Evolutionary conservation across 495 filamentous ascomycete species (phyloP), one percentile per base, ranked within the genome.

Genomic region (Podospora comata): DNA sequence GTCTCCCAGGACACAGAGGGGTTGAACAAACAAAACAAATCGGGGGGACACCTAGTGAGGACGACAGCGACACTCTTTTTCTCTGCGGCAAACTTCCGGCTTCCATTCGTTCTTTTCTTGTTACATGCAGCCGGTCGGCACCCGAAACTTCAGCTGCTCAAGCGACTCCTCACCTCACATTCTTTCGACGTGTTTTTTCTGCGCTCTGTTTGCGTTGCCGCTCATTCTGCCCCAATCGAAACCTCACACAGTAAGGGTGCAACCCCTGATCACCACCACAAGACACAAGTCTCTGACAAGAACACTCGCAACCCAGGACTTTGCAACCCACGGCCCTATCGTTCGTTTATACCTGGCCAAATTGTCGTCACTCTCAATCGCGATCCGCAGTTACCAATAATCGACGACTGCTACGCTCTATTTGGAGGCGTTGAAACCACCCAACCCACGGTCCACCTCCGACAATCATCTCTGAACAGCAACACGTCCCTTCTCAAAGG

Each of bases 181-280:
- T 67, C 65, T 63, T 20, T 48, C 30, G 19, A 34, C 16, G 62
- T 68, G 65, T 69, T 56, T 69, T 69, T 71, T 67, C 48, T 59
- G 61, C 57, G 7, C 39, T 48, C 39, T 68, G 68, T 70, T 72
- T 72, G 61, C 67, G 63, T 58, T 61, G 67, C 65, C 73, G 60
- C 67, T 65, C 73, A 44, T 58, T 68, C 61, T 69, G 65, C 68
- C 59, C 72, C 71, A 75, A 73, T 75, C 70, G 73, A 71, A 72
- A 54, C n/a, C 34, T 48, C 39, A 48, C 39, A 48, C 39, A 48
- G 72, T 67, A 70, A 67, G 72, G 57, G 64, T 71, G 64, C 65
- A 30, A 63, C n/a, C 32, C n/a, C 61, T 30, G 30, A 63, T 32
- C 28, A 66, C 72, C 73, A 72, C 76, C 39, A 13, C 39, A 48